These are phyloP conservation scores for Quercus bicolor DNA, from an alignment of 306 rosid species.

Conservation along the genomic window DNA sequence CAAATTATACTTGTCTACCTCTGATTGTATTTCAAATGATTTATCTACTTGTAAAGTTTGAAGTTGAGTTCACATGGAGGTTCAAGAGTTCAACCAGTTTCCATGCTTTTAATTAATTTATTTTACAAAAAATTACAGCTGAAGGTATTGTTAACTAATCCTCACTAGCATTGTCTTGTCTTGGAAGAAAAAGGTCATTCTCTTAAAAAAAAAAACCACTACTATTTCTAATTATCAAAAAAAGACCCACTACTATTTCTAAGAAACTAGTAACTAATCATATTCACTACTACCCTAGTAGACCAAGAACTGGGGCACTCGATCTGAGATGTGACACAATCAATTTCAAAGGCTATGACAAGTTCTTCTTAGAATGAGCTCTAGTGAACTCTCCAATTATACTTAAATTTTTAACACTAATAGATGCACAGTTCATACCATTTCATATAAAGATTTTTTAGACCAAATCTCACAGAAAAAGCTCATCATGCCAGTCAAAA, in stretches of 20 bases:
- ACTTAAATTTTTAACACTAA: neutral
- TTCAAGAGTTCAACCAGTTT: neutral
- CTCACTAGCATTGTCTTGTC: neutral
- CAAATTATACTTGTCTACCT: neutral
- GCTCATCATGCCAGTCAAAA: neutral
- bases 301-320: neutral
- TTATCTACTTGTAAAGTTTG: constrained; percentile 1
- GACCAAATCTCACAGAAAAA: neutral
- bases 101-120: neutral
- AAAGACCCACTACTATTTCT: neutral
- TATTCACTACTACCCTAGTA: neutral
- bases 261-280: neutral
- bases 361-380: neutral
- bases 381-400: neutral
- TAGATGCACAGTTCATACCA: neutral
- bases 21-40: constrained; percentile 15
- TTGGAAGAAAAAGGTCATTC: neutral
- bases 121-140: neutral
- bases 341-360: neutral
- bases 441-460: neutral
- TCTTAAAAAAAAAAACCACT: neutral
- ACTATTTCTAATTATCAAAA: neutral
- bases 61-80: neutral
- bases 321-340: neutral
- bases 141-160: neutral